phyloP scores from a whole-genome alignment of 2,329 filamentous ascomycete genomes.

The Aspergillus calidoustus region DNA sequence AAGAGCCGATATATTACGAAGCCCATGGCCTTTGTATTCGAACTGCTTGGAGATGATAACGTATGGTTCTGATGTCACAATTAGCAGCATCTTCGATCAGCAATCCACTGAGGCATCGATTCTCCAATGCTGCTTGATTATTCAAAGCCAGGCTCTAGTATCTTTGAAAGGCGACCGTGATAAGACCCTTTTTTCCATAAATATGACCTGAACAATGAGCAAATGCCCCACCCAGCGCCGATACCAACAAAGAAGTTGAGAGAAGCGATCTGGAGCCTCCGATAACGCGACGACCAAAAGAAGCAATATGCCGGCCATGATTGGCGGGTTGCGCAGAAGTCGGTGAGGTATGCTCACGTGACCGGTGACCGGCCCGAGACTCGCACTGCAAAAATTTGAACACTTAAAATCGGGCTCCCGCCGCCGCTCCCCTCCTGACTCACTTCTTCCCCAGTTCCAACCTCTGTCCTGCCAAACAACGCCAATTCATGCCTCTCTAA shows the following conservation, averaged over 20 bases:
- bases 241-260: constrained; percentile 4
- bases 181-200: not conserved
- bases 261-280: constrained; percentile 6
- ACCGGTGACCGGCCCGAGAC: constrained; percentile 28
- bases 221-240: not conserved
- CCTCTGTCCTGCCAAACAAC: constrained; percentile 24
- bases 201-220: not conserved
- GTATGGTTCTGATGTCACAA: not conserved
- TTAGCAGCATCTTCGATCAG: not conserved
- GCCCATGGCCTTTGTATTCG: not conserved
- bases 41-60: not conserved
- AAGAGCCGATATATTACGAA: not conserved
- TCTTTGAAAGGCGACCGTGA: not conserved
- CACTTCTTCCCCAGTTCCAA: constrained; percentile 18
- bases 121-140: not conserved
- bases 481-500: constrained; percentile 37
- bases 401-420: constrained; percentile 12
- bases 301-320: constrained; percentile 24
- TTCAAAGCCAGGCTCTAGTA: not conserved
- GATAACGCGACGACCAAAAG: constrained; percentile 15
- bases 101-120: not conserved
- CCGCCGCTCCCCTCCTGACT: constrained; percentile 13
- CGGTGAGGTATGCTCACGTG: constrained; percentile 37
- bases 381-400: constrained; percentile 19
- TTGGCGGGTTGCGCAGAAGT: constrained; percentile 31